These are phyloP conservation scores for Penicillium cinerascens DNA, from an alignment of 495 filamentous ascomycete genomes.

Conservation along the genomic window DNA sequence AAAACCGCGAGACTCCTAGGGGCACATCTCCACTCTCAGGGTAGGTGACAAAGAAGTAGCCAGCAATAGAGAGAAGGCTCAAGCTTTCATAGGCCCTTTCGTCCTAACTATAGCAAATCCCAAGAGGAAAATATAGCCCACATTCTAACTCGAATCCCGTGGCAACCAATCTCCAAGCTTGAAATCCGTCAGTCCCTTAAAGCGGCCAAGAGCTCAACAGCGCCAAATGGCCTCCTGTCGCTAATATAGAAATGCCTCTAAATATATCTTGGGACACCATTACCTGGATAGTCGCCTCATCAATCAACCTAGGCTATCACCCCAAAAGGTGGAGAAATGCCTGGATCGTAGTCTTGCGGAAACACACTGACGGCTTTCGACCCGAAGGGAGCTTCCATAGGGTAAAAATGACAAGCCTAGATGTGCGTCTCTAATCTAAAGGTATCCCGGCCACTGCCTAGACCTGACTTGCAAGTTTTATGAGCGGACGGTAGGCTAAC, in stretches of 20 bases:
- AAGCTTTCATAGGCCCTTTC: constrained; percentile 23
- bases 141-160: constrained; percentile 14
- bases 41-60: constrained; percentile 6
- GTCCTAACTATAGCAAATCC: constrained; percentile 25
- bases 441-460: constrained; percentile 15
- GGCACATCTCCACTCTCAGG: constrained; percentile 11
- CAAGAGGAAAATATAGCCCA: no score
- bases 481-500: constrained; percentile 17
- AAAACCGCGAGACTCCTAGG: constrained; percentile 19
- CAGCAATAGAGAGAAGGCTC: constrained; percentile 22
- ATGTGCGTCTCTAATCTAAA: constrained; percentile 12
- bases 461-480: constrained; percentile 26
- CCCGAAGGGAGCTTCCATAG: constrained; percentile 30
- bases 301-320: constrained; percentile 19
- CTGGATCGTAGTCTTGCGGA: constrained; percentile 24
- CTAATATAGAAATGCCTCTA: constrained; percentile 22
- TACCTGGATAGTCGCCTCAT: constrained; percentile 15
- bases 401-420: constrained; percentile 23
- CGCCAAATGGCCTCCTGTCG: constrained; percentile 22
- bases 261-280: constrained; percentile 14
- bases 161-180: constrained; percentile 20
- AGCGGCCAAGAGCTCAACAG: constrained; percentile 17
- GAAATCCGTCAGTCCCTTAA: constrained; percentile 22
- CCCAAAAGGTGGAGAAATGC: constrained; percentile 13
- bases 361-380: constrained; percentile 23